phyloP scores from a whole-genome alignment of 2,329 filamentous ascomycete species.

The Clarireedia paspali region DNA sequence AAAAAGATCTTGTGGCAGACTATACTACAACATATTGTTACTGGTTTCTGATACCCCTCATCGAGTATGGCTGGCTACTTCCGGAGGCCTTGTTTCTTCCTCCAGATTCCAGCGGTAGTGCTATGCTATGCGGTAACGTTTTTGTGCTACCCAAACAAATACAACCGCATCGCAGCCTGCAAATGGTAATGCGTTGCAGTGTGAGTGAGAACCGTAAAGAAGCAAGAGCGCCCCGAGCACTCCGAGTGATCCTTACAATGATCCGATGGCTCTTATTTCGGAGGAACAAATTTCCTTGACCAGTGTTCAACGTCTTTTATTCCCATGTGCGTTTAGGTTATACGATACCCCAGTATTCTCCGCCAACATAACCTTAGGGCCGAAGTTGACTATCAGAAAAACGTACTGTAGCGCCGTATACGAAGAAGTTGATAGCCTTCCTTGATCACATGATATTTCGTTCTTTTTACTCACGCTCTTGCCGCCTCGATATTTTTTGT shows the following conservation, averaged over 20 bases:
- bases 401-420: too few relatives aligned
- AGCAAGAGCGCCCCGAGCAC: neutral
- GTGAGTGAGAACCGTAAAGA: neutral
- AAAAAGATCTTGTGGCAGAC: constrained; percentile 1
- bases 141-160: neutral
- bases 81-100: neutral
- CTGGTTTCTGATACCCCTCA: neutral
- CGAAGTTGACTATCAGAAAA: too few relatives aligned
- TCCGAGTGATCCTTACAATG: neutral
- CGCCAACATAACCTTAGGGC: too few relatives aligned
- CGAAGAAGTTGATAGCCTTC: neutral
- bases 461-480: constrained; percentile 20
- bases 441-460: neutral
- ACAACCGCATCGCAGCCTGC: too few relatives aligned
- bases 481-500: constrained; percentile 18
- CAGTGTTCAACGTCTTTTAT: constrained; percentile 2
- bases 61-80: neutral
- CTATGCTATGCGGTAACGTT: neutral
- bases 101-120: too few relatives aligned
- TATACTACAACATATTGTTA: neutral
- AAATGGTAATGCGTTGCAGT: too few relatives aligned
- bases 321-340: neutral
- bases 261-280: constrained; percentile 4
- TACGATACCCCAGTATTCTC: neutral
- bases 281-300: constrained; percentile 8